phyloP scores from a whole-genome alignment of 495 filamentous ascomycete species.

The Tuber umbilicatum region DNA sequence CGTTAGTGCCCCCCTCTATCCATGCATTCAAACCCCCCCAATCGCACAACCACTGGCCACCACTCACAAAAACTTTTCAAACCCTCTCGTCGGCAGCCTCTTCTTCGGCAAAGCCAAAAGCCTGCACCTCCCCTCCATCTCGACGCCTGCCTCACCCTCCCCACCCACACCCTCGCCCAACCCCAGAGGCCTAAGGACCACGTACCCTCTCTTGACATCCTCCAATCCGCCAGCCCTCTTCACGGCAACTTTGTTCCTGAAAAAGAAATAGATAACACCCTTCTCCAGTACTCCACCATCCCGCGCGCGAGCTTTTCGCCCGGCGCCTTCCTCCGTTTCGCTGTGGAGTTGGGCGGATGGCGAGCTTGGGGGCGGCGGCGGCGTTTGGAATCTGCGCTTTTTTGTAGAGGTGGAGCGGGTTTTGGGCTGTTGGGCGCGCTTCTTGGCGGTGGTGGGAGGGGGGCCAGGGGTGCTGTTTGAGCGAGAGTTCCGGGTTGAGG shows the following conservation, averaged over 20 bases:
- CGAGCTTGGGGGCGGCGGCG: neutral
- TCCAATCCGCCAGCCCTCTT: conserved; percentile 61
- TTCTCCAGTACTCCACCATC: conserved; percentile 64
- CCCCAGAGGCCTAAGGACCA: conserved; percentile 72
- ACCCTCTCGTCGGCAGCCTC: conserved; percentile 62
- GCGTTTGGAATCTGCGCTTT: conserved; percentile 12
- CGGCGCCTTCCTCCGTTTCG: conserved; percentile 13
- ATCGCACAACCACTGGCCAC: neutral
- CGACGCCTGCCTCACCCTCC: conserved; percentile 53
- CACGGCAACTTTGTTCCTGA: conserved; percentile 66
- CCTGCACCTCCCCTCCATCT: conserved; percentile 60
- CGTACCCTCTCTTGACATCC: conserved; percentile 74
- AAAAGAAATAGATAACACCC: conserved; percentile 92
- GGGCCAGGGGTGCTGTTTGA: neutral
- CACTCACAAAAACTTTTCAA: conserved; percentile 61
- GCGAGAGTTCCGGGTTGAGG: neutral
- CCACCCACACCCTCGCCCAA: conserved; percentile 59
- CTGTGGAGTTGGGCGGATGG: neutral
- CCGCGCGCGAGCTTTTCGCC: conserved; percentile 38
- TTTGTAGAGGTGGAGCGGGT: neutral
- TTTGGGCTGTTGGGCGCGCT: conserved; percentile 11
- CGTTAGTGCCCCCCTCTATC: neutral
- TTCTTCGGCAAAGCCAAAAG: conserved; percentile 82
- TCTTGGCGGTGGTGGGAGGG: conserved; percentile 23
- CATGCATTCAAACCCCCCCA: too few species aligned